These are phyloP conservation scores for Postia placenta DNA, from an alignment of 768 basidiomycete species.

Conservation along the genomic window DNA sequence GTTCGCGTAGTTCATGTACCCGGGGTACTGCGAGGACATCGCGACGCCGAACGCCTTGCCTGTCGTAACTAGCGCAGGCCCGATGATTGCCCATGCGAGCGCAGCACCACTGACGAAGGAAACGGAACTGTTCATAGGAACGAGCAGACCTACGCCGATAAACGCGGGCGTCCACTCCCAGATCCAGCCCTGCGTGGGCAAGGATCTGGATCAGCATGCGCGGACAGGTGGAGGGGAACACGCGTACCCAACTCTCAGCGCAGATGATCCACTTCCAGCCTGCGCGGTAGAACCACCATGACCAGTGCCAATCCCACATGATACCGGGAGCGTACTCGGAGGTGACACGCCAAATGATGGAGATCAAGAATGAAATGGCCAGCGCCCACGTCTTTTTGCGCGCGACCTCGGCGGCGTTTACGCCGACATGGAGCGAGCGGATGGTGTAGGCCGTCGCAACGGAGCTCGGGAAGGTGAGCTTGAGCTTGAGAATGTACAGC, in stretches of 20 bases:
- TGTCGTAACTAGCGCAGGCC: slow-evolving; percentile 15
- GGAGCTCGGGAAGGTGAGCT: slow-evolving; percentile 17
- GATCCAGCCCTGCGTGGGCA: slow-evolving; percentile 12
- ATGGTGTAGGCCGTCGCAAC: slow-evolving; percentile 20
- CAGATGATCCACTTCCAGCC: slow-evolving; percentile 18
- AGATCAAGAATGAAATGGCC: slow-evolving; percentile 10
- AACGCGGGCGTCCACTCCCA: slow-evolving; percentile 19
- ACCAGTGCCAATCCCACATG: slow-evolving; percentile 21
- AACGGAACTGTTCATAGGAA: slow-evolving; percentile 13
- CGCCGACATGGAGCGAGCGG: slow-evolving; percentile 18
- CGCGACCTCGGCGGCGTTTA: slow-evolving; percentile 13
- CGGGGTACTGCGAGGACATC: slow-evolving; percentile 9
- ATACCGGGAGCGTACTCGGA: slow-evolving; percentile 19
- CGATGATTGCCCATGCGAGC: slow-evolving; percentile 18
- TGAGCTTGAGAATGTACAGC: slow-evolving; percentile 19
- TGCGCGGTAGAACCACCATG: slow-evolving; percentile 17
- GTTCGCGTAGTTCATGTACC: slow-evolving; percentile 16
- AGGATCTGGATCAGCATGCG: not conserved
- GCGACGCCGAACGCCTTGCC: slow-evolving; percentile 13
- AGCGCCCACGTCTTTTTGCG: slow-evolving; percentile 19
- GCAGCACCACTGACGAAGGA: slow-evolving; percentile 17
- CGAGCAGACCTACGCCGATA: slow-evolving; percentile 17
- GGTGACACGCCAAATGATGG: slow-evolving; percentile 12
- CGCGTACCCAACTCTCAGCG: slow-evolving; percentile 15
- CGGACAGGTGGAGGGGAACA: not conserved